phyloP scores from a whole-genome alignment of 2,329 filamentous ascomycete species.

The Talaromyces islandicus region DNA sequence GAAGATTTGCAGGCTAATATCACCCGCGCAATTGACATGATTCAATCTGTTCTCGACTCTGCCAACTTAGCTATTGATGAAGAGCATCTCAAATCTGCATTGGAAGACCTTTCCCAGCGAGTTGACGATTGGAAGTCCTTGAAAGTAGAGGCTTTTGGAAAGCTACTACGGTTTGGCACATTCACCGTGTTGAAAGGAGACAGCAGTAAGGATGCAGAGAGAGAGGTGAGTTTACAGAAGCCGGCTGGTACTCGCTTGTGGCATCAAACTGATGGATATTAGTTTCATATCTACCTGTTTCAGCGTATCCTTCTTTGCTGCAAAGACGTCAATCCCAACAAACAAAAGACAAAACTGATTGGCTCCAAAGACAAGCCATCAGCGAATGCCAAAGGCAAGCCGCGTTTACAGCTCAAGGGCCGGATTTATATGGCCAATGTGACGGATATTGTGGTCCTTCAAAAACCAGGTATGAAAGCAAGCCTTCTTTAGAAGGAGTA shows the following conservation, averaged over 20 bases:
- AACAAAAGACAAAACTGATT: slow-evolving; percentile 62
- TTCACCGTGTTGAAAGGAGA: slow-evolving; percentile 82
- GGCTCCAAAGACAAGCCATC: slow-evolving; percentile 61
- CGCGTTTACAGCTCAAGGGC: slow-evolving; percentile 81
- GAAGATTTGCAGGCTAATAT: slow-evolving; percentile 67
- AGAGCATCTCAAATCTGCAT: slow-evolving; percentile 74
- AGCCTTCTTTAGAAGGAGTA: background rate
- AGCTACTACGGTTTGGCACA: slow-evolving; percentile 78
- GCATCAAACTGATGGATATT: background rate
- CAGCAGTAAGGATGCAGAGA: slow-evolving; percentile 75
- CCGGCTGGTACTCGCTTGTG: background rate
- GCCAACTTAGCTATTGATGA: slow-evolving; percentile 89
- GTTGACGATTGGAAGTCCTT: slow-evolving; percentile 98
- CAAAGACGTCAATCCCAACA: slow-evolving; percentile 86
- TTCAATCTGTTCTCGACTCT: slow-evolving; percentile 72
- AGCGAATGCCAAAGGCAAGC: slow-evolving; percentile 68
- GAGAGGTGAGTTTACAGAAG: slow-evolving; percentile 61
- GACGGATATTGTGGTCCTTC: slow-evolving; percentile 81
- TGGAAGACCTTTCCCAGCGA: slow-evolving; percentile 71
- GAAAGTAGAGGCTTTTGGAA: slow-evolving; percentile 83
- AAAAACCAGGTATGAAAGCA: slow-evolving; percentile 67
- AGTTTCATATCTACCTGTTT: slow-evolving; percentile 98
- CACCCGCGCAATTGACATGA: slow-evolving; percentile 68
- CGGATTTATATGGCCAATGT: slow-evolving; percentile 99
- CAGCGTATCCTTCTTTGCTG: slow-evolving; percentile 93